A percentile compares a stretch with the other conserved stretches of the same genome.
phyloP scores from a whole-genome alignment of 1,284 basidiomycete species.

The Malassezia slooffiae region DNA sequence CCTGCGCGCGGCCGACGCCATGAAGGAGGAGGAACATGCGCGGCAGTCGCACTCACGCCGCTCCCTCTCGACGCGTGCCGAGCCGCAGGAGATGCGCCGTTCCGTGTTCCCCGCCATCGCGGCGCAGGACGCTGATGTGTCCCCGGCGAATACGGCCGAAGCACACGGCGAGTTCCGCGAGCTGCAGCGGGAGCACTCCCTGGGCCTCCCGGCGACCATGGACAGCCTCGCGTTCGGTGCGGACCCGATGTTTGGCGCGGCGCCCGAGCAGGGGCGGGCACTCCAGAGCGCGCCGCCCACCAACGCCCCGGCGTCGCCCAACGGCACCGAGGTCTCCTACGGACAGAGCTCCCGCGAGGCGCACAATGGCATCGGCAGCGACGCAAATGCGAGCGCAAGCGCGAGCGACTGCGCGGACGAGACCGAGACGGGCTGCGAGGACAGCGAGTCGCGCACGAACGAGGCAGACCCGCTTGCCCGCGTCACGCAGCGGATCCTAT shows the following conservation, averaged over 20 bases:
- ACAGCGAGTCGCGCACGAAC: conserved; percentile 24
- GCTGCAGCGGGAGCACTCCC: neutral
- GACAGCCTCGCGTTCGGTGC: too few species aligned
- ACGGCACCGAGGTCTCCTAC: neutral
- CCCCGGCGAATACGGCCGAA: too few species aligned
- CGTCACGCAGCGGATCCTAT: too few species aligned
- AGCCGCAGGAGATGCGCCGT: conserved; percentile 2
- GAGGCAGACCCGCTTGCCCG: conserved; percentile 5
- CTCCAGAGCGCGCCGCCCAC: neutral
- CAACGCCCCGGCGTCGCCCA: neutral
- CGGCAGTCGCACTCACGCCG: neutral
- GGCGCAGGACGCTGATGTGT: neutral
- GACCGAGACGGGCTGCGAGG: conserved; percentile 37
- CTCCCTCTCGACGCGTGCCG: neutral
- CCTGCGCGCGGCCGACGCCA: conserved; percentile 47
- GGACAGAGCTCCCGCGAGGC: neutral
- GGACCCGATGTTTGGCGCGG: neutral
- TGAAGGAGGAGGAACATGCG: conserved; percentile 19
- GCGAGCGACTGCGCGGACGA: conserved; percentile 40
- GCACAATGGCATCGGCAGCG: neutral
- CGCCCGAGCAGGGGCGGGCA: neutral
- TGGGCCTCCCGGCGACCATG: too few species aligned
- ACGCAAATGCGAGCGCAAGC: conserved; percentile 26
- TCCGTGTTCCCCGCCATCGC: conserved; percentile 1
- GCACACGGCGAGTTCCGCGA: too few species aligned